These are phyloP conservation scores for Syzygium oleosum DNA, from an alignment of 345 rosid species.

Conservation along the genomic window DNA sequence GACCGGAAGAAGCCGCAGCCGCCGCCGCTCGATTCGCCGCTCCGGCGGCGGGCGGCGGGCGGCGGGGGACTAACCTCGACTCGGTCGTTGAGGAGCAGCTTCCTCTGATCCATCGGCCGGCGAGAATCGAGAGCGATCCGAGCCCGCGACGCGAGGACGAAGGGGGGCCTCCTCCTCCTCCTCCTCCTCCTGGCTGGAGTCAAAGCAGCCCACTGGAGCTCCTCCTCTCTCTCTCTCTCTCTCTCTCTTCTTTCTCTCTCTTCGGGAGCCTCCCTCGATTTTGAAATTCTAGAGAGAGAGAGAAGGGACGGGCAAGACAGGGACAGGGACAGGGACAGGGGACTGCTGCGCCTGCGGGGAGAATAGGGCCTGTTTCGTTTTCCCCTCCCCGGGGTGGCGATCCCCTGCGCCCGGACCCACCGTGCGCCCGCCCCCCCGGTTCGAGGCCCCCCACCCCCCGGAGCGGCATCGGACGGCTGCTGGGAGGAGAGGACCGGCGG, in stretches of 20 bases:
- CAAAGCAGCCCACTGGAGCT: not conserved
- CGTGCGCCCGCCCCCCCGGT: not conserved
- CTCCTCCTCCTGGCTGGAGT: not conserved
- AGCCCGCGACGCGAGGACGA: too few species aligned
- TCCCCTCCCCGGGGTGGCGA: not conserved
- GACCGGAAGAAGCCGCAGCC: not conserved
- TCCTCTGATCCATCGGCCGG: conserved; percentile 15
- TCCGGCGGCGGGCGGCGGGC: not conserved
- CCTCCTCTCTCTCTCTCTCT: not conserved
- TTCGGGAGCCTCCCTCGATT: not conserved
- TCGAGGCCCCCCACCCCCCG: too few species aligned
- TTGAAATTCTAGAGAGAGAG: not conserved
- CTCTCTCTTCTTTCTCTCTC: not conserved
- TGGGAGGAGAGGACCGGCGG: not conserved
- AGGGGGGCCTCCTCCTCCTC: too few species aligned
- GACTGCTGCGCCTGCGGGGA: not conserved
- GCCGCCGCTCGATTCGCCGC: not conserved
- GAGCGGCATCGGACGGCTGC: not conserved
- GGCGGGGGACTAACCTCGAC: conserved; percentile 24
- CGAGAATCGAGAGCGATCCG: too few species aligned
- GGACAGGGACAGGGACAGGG: not conserved
- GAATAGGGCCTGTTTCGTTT: too few species aligned
- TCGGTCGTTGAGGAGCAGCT: conserved; percentile 24
- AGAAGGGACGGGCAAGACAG: not conserved
- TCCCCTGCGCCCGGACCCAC: not conserved